Evolutionary conservation across 352 stramenopile genomes (phyloP).

Genomic region (Phytophthora sansomeana): DNA sequence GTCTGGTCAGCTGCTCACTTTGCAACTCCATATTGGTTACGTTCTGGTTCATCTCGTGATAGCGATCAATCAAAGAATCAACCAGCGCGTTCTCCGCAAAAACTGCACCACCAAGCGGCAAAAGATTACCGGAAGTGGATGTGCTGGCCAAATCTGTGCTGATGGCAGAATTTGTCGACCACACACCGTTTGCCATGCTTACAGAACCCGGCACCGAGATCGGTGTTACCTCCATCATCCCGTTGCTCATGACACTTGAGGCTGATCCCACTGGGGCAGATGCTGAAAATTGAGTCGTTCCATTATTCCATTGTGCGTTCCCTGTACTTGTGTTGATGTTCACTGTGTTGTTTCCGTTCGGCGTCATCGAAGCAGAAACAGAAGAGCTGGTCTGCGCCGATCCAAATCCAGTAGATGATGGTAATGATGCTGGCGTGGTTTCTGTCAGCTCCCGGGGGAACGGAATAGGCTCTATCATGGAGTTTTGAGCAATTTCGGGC

Average conservation of each 20-base stretch:
- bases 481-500: not conserved
- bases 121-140: constrained; percentile 28
- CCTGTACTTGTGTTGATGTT: constrained; percentile 3
- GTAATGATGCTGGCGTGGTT: not conserved
- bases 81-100: constrained; percentile 57
- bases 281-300: constrained; percentile 6
- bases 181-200: constrained; percentile 23
- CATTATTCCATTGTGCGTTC: constrained; percentile 22
- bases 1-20: constrained; percentile 45
- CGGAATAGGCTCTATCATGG: constrained; percentile 34
- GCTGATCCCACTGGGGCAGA: constrained; percentile 13
- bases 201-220: constrained; percentile 14
- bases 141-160: constrained; percentile 30
- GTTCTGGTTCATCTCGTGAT: constrained; percentile 53
- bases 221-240: constrained; percentile 20
- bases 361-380: constrained; percentile 3
- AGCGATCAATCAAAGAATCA: constrained; percentile 62
- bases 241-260: constrained; percentile 20
- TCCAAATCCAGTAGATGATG: constrained; percentile 9
- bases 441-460: constrained; percentile 22
- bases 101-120: constrained; percentile 30
- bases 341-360: constrained; percentile 15
- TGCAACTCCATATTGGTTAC: constrained; percentile 56
- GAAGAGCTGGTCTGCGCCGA: constrained; percentile 8
- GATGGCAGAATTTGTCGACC: constrained; percentile 36